A percentile compares a stretch with the other conserved stretches of the same genome.
These are phyloP conservation scores for Ogataea pignaliae DNA, from an alignment of 805 yeast species.

Conservation along the genomic window DNA sequence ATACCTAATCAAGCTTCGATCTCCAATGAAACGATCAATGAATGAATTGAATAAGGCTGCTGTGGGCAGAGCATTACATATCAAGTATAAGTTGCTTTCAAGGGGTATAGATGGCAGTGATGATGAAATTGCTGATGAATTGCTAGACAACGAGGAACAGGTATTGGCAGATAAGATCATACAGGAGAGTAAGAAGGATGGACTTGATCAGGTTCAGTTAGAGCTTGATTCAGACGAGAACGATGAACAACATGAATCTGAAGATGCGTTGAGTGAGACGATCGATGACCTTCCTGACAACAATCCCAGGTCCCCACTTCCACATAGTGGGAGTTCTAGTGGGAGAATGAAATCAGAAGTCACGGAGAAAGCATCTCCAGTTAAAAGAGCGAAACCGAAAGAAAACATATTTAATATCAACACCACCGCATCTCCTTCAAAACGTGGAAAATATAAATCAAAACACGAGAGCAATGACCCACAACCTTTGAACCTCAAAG, in stretches of 20 bases:
- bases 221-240: constrained; percentile 15
- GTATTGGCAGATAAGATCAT: constrained; percentile 45
- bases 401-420: not conserved
- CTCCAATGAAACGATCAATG: constrained; percentile 37
- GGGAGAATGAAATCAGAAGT: not conserved
- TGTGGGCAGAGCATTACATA: constrained; percentile 39
- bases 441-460: not conserved
- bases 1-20: constrained; percentile 41
- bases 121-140: constrained; percentile 32
- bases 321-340: no score
- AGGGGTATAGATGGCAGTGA: constrained; percentile 24
- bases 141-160: constrained; percentile 36
- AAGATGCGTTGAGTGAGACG: not conserved
- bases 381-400: not conserved
- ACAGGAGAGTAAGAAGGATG: constrained; percentile 31
- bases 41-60: constrained; percentile 44
- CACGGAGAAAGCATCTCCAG: constrained; percentile 19
- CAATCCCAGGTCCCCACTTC: no score
- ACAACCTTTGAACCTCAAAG: constrained; percentile 21
- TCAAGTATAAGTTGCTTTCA: constrained; percentile 25
- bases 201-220: constrained; percentile 14
- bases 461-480: not conserved
- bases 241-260: constrained; percentile 1
- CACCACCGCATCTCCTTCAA: not conserved
- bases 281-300: not conserved